phyloP scores from a whole-genome alignment of 129 eudicot species.

The Calendula officinalis region DNA sequence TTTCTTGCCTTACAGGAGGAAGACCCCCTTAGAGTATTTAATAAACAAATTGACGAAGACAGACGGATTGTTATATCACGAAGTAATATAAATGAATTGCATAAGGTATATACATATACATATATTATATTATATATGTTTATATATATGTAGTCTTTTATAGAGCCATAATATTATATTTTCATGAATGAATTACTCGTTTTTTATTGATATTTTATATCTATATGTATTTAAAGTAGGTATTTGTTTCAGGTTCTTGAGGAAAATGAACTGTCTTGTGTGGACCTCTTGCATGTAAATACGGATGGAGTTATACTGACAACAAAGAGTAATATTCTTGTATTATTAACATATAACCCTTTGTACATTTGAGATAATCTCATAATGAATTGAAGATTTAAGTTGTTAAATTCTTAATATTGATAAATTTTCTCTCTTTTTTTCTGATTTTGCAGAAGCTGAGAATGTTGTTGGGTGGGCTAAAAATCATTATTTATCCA shows the following conservation, averaged over 20 bases:
- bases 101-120: constrained; percentile 52
- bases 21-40: constrained; percentile 60
- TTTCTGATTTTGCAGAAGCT: constrained; percentile 59
- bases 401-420: constrained; percentile 14
- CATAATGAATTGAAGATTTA: neutral
- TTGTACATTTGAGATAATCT: neutral
- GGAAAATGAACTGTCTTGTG: constrained; percentile 46
- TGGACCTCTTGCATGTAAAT: constrained; percentile 69
- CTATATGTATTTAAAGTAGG: neutral
- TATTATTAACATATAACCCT: neutral
- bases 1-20: constrained; percentile 60
- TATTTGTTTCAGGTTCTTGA: constrained; percentile 70
- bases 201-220: neutral
- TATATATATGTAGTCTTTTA: neutral
- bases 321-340: constrained; percentile 28
- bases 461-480: constrained; percentile 99
- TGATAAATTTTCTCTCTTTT: neutral
- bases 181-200: neutral
- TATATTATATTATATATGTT: constrained; percentile 23
- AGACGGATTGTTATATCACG: constrained; percentile 82
- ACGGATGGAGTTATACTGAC: constrained; percentile 83
- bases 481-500: constrained; percentile 74
- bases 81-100: constrained; percentile 74
- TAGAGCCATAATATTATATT: neutral
- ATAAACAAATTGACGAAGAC: constrained; percentile 93